Base-by-base conservation (phyloP, 768 basidiomycete species). In the Trametes cingulata region DNA sequence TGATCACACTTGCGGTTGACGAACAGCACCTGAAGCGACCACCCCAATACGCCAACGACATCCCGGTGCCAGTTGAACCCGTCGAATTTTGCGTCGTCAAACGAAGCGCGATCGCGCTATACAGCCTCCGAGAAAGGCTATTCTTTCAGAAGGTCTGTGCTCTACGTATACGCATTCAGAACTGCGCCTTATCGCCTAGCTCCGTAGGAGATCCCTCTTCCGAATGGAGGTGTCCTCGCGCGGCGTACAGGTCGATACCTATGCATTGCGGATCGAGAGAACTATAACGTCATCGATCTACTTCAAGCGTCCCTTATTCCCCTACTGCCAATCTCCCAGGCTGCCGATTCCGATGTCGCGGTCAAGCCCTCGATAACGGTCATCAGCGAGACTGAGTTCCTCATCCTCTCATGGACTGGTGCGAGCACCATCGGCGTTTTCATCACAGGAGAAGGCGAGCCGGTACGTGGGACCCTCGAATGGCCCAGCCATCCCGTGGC, bases 391-490 rank as follows among this genome's bases (percentile, higher is more conserved):
- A 84, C 82, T 64, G 95, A 97, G 72, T 97, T 95, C 65, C 80
- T 98, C 42, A 80, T 97, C 20, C 78, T 93, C 15, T 91, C 90
- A 2, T 95, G 89, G 83, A 94, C 88, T 0, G 95, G 92, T 14
- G 75, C 79, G 3, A 85, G 82, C 52, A 91, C 91, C 0, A 77
- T 98, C 40, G 95, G 95, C 0, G 76, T 98, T 10, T 98, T 98
- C 66, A 80, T 98, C 64, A 92, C 83, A 14, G 83, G 86, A 0
- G 82, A 85, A 2, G 95, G 93, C 0, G 94, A 96, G 72, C 93
- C 95, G 5, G 87, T 93, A 8, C 82, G 95, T 46, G 94, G 94
- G 2, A 95, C 95, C 1, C 75, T 97, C 43, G 84, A 93, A 69
- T 97, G 93, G 92, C 80, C 85, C 2, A 82, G 77, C 50, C 86